These are phyloP conservation scores for Phytophthora pistaciae DNA, from an alignment of 352 stramenopile genomes.

Conservation along the genomic window DNA sequence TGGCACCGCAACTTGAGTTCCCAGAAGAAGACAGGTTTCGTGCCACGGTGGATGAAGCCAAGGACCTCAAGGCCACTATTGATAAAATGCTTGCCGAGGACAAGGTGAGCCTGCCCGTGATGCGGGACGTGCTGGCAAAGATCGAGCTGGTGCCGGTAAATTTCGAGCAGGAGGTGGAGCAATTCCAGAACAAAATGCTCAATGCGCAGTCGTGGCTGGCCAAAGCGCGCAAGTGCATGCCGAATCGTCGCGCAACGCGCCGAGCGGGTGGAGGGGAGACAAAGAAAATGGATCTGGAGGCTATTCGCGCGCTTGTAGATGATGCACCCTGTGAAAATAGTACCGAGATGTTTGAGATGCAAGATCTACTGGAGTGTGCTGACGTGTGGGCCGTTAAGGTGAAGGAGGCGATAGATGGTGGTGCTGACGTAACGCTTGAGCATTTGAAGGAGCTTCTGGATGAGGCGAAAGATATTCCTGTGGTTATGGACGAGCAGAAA, in stretches of 20 bases:
- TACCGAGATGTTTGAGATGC: constrained; percentile 91
- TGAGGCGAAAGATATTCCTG: constrained; percentile 86
- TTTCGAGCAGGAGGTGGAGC: constrained; percentile 81
- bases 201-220: constrained; percentile 87
- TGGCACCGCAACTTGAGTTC: constrained; percentile 63
- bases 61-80: constrained; percentile 70
- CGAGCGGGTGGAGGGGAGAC: constrained; percentile 55
- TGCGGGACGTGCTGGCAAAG: constrained; percentile 81
- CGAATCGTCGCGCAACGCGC: constrained; percentile 73
- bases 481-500: constrained; percentile 90
- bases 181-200: constrained; percentile 88
- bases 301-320: constrained; percentile 85
- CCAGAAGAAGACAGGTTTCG: constrained; percentile 60
- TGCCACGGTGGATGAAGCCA: constrained; percentile 68
- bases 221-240: constrained; percentile 89
- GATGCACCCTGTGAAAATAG: constrained; percentile 89
- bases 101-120: constrained; percentile 84
- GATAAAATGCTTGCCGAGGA: constrained; percentile 75
- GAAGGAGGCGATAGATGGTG: constrained; percentile 78
- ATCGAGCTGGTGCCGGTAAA: constrained; percentile 90
- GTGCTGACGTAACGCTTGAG: constrained; percentile 70
- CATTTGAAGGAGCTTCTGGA: constrained; percentile 83
- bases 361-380: constrained; percentile 88
- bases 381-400: constrained; percentile 88
- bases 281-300: constrained; percentile 86